phyloP scores from a whole-genome alignment of 23 red algal species.

The Gracilaria vermiculophylla region DNA sequence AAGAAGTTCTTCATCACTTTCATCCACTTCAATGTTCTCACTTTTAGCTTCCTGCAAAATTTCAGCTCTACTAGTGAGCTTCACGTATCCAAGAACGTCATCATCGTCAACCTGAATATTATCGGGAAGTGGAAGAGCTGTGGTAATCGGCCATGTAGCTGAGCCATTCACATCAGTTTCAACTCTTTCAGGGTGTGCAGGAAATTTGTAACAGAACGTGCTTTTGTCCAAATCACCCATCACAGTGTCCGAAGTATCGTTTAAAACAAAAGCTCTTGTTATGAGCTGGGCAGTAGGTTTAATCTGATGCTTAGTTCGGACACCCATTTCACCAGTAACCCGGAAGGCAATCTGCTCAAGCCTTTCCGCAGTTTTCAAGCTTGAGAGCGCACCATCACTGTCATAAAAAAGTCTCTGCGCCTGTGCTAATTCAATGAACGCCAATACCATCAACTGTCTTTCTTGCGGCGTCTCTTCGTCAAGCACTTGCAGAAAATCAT shows the following conservation, averaged over 20 bases:
- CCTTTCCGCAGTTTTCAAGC: not conserved
- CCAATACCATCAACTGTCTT: not conserved
- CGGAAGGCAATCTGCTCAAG: constrained; percentile 30
- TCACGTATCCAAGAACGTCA: constrained; percentile 75
- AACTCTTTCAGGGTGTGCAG: not conserved
- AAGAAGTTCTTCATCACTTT: constrained; percentile 13
- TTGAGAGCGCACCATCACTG: constrained; percentile 43
- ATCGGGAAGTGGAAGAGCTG: constrained; percentile 34
- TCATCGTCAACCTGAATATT: constrained; percentile 81
- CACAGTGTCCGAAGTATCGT: not conserved
- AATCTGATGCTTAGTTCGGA: constrained; percentile 80
- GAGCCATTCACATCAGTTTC: not conserved
- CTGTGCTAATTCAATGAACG: constrained; percentile 45
- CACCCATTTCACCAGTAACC: constrained; percentile 64
- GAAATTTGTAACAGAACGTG: not conserved
- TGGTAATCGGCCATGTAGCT: not conserved
- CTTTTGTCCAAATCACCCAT: not conserved
- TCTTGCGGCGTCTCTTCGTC: not conserved
- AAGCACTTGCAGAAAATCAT: constrained; percentile 17
- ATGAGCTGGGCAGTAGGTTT: constrained; percentile 73
- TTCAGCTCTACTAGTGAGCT: constrained; percentile 18
- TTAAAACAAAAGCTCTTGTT: constrained; percentile 39
- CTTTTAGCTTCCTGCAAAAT: not conserved
- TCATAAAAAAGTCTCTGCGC: constrained; percentile 52
- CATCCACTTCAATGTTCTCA: not conserved